Base-by-base conservation (phyloP, 148 eudicot species). In the Vaccinium myrtillus region DNA sequence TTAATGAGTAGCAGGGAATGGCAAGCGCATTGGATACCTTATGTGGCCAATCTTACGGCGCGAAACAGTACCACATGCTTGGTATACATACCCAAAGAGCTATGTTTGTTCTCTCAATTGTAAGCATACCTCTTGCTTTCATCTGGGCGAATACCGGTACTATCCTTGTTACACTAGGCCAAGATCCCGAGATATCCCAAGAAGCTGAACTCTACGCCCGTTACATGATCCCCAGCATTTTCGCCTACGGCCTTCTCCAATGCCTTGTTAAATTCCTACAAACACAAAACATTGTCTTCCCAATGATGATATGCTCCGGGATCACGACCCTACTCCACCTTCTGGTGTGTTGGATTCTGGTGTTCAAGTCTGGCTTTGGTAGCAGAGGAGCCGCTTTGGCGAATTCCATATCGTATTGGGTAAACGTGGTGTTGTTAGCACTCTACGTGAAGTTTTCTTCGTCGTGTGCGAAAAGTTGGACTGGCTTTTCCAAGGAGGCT, bases 31-130 rank as follows among this genome's bases (percentile, higher is more conserved):
- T 93, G 86, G 95, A 93, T 55, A 93, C 95, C 15, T 61, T 93
- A 30, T 92, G 95, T 49, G 94, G 94, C 9, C 95, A 93, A 74
- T 92, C 95, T 12, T 91, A 84, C 70, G 95, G 95, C 84, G 95
- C 95, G 67, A 85, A 89, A 83, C 94, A 93, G 67, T 92, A 88
- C 79, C 92, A 86, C 78, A 88, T 92, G 93, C 87, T 93, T 2
- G 95, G 95, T 50, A 88, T 93, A 58, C 91, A 93, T 67, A 88
- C 87, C 85, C 94, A 93, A 75, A 85, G 91, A 87, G 95, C 94
- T 30, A 90, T 91, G 89, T 2, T 92, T 5, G 81, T 92, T 30
- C 90, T 92, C 55, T 30, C 71, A 18, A 65, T 90, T 5, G 88
- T 87, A 18, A 88, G 92, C 91, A 84, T 93, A 67, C 93, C 93